phyloP scores from a whole-genome alignment of 106 monocot species.

The Acorus calamus region DNA sequence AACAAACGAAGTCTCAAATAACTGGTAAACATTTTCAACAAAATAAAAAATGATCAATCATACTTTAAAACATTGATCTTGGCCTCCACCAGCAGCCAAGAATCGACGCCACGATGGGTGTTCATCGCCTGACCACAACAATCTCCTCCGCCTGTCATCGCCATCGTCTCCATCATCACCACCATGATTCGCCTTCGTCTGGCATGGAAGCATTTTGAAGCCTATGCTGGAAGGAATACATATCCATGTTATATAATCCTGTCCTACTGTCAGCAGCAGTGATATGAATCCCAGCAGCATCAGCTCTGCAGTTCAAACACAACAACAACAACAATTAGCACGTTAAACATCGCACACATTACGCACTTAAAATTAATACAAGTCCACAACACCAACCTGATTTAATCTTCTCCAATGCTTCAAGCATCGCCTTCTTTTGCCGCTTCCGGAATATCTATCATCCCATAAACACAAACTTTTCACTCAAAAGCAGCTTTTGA shows the following conservation, averaged over 20 bases:
- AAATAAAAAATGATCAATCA: no score
- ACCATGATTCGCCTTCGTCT: not conserved
- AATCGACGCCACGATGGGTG: not conserved
- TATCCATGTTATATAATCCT: constrained; percentile 3
- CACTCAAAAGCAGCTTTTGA: not conserved
- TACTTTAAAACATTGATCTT: not conserved
- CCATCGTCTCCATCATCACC: not conserved
- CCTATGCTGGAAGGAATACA: not conserved
- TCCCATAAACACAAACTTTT: not conserved
- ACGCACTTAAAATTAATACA: no score
- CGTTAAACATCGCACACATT: no score
- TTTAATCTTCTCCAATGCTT: constrained; percentile 59
- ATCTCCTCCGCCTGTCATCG: not conserved
- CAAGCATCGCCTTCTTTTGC: constrained; percentile 47
- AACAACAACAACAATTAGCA: no score
- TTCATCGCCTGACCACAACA: not conserved
- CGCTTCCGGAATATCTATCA: constrained; percentile 35
- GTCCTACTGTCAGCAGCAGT: constrained; percentile 1
- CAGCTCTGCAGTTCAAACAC: not conserved
- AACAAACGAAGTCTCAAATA: not conserved
- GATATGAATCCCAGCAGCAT: constrained; percentile 5
- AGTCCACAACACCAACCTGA: constrained; percentile 17
- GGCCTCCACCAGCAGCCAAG: not conserved
- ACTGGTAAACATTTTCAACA: no score
- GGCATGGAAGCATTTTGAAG: constrained; percentile 3